phyloP scores from a whole-genome alignment of 1,284 basidiomycete genomes.

The Melampsora americana region DNA sequence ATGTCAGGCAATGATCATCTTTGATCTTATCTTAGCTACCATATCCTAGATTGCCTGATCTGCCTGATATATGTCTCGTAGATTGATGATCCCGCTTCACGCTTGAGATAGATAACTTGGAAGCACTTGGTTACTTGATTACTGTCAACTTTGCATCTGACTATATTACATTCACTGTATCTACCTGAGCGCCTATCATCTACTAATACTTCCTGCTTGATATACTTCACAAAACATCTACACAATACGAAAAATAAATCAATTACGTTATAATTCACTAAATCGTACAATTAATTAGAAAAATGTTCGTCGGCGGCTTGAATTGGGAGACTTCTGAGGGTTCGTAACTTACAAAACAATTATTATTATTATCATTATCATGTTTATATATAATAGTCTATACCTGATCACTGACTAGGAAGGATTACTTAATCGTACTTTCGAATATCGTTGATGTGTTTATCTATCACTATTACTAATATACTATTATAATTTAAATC shows the following conservation, averaged over 20 bases:
- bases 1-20: neutral
- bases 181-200: conserved; percentile 6
- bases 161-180: conserved; percentile 2
- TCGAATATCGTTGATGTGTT: neutral
- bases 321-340: conserved; percentile 98
- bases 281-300: conserved; percentile 61
- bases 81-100: too few species aligned
- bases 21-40: too few species aligned
- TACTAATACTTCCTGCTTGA: conserved; percentile 6
- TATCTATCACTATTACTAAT: conserved; percentile 1
- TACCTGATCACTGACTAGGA: neutral
- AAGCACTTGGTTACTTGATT: neutral
- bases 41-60: too few species aligned
- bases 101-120: neutral
- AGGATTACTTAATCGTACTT: neutral
- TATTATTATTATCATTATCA: conserved; percentile 12
- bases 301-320: conserved; percentile 95
- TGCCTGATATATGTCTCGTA: too few species aligned
- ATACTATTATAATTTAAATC: neutral
- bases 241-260: conserved; percentile 15
- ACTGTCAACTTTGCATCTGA: neutral
- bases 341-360: conserved; percentile 51
- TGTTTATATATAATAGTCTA: too few species aligned
- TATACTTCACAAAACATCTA: neutral
- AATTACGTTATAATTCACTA: conserved; percentile 48